Conservation (phyloP, 202 grass and related monocot species). For the Sporobolus alterniflorus region DNA sequence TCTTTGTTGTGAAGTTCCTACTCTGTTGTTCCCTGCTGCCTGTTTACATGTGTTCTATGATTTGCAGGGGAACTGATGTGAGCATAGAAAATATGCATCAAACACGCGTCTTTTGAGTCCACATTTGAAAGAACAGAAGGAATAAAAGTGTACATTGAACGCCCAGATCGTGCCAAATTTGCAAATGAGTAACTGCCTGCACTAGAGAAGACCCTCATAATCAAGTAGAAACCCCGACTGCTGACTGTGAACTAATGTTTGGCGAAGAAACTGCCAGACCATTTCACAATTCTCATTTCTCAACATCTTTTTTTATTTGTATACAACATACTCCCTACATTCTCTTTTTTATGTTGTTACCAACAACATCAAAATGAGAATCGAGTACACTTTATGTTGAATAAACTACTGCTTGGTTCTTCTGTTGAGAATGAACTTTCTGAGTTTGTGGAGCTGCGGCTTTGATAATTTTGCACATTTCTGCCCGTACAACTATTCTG, state of each 20-base stretch:
- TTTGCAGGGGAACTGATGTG: conserved; percentile 76
- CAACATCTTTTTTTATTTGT: neutral
- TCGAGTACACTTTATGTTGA: neutral
- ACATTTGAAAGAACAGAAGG: conserved; percentile 67
- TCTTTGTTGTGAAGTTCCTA: neutral
- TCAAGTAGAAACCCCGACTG: conserved; percentile 62
- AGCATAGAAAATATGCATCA: conserved; percentile 87
- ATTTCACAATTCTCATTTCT: neutral
- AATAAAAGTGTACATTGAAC: conserved; percentile 61
- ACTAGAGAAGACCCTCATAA: conserved; percentile 54
- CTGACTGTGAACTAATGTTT: neutral
- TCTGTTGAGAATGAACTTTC: neutral
- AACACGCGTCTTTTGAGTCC: conserved; percentile 78
- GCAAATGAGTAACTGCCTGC: conserved; percentile 49
- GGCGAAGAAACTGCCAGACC: neutral
- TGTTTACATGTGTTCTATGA: neutral
- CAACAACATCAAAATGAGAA: no score
- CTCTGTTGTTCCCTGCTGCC: neutral
- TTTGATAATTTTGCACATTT: neutral
- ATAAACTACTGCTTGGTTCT: neutral
- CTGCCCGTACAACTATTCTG: neutral
- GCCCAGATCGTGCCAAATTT: conserved; percentile 67
- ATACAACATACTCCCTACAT: no score
- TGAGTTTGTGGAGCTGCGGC: neutral
- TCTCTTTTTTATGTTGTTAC: no score